phyloP scores from a whole-genome alignment of 805 yeast genomes.

The Teunomyces stri region DNA sequence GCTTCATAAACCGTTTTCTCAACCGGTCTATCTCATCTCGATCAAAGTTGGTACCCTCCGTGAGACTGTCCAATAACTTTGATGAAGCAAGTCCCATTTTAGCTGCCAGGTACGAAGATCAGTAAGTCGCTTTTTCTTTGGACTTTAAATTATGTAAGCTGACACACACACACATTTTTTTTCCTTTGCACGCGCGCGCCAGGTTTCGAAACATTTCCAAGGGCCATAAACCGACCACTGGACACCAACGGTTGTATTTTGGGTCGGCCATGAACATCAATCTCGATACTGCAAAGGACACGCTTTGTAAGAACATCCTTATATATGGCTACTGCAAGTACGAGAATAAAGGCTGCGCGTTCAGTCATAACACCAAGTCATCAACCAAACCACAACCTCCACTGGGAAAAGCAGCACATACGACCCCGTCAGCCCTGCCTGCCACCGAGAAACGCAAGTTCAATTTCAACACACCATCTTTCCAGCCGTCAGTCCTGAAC shows the following conservation, averaged over 20 bases:
- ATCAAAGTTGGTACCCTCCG: conserved; percentile 84
- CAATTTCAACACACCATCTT: conserved; percentile 42
- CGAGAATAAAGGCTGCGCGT: conserved; percentile 84
- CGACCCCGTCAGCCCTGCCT: conserved; percentile 32
- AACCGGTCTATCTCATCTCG: conserved; percentile 89
- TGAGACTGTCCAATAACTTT: conserved; percentile 60
- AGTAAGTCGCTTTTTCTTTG: no score
- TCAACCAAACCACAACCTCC: conserved; percentile 1
- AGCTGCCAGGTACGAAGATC: no score
- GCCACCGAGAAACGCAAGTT: conserved; percentile 24
- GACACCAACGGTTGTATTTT: neutral
- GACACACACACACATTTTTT: neutral
- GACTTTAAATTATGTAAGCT: no score
- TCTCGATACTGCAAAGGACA: conserved; percentile 62
- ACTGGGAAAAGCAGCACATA: conserved; percentile 54
- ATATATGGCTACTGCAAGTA: conserved; percentile 87
- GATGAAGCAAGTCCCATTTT: conserved; percentile 63
- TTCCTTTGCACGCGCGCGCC: neutral
- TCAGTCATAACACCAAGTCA: conserved; percentile 53
- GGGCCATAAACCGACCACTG: neutral
- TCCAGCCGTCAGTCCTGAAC: conserved; percentile 37
- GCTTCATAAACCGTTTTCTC: conserved; percentile 89
- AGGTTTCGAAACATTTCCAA: neutral
- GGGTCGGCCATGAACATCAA: conserved; percentile 31
- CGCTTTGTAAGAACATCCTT: conserved; percentile 79